Base-by-base conservation (phyloP, 495 filamentous ascomycete species). In the Aspergillus asperescens region DNA sequence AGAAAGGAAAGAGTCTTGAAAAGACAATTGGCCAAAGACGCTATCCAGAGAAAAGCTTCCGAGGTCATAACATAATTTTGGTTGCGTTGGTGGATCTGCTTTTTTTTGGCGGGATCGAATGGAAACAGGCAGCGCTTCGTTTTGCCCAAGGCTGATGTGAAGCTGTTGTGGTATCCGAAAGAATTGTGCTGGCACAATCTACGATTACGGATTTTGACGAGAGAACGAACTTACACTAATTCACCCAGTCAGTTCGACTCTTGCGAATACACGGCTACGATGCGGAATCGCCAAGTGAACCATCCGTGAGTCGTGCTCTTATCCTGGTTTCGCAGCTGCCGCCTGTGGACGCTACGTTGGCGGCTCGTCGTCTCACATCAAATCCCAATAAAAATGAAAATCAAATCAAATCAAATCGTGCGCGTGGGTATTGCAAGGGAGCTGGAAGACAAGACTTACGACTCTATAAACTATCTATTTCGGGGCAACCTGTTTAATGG, bases 401-500 rank as follows among this genome's bases (percentile, higher is more conserved):
- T 7, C 9, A 37, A 29, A 27, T 29, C 9, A 25, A 42, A 25
- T 46, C 23, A 28, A 19, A 48, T 27, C 39, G 43, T 18, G 43
- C 22, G 28, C 29, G 34, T 31, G 23, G 40, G 42, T 52, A 51
- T 53, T 48, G 47, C 46, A 46, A 42, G 48, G 40, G 48, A 52
- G 43, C 44, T 51, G 39, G 50, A 52, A 48, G 42, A 45, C 42
- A 50, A 55, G 29, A 34, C 44, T 58, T 50, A 63, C 57, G 52
- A 54, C 51, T 55, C 61, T 64, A 62, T 63, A 64, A 64, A 62
- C 55, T 65, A 67, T 58, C 55, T 65, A 67, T 58, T 16, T 56
- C 27, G 65, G 68, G 62, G 60, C 66, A 60, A 61, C 69, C 66
- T 64, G 55, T n/a, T 43, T 67, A 62, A 68, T 70, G 54, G 55